Conservation (phyloP, 2,329 filamentous ascomycete genomes). For the Trichoderma sp. region DNA sequence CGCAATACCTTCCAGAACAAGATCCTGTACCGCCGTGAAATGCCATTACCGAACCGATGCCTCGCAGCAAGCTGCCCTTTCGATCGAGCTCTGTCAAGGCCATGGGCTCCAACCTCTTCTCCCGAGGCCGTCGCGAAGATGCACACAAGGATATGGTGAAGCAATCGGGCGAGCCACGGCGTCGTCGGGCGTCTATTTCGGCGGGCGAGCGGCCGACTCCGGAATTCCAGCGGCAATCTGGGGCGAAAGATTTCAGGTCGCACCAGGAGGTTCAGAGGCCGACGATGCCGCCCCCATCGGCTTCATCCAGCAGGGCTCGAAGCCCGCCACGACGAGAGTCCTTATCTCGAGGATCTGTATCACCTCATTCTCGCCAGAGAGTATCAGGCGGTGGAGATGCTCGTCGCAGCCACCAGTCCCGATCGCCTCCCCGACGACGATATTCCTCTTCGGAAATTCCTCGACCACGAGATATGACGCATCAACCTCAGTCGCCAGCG, state of each 20-base stretch:
- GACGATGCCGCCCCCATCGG: constrained; percentile 8
- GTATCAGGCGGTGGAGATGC: neutral
- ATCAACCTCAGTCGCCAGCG: neutral
- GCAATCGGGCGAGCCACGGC: constrained; percentile 10
- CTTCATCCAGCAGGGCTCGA: constrained; percentile 1
- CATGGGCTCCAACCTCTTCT: constrained; percentile 21
- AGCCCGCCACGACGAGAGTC: constrained; percentile 16
- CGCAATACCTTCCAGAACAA: neutral
- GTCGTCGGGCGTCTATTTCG: constrained; percentile 5
- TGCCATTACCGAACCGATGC: constrained; percentile 15
- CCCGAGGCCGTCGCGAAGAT: constrained; percentile 9
- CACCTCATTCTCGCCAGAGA: constrained; percentile 15
- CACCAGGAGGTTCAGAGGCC: constrained; percentile 2
- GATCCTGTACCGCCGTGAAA: neutral
- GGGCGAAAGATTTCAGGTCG: constrained; percentile 14
- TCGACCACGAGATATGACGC: neutral
- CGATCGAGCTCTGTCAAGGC: constrained; percentile 22
- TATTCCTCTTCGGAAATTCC: constrained; percentile 18
- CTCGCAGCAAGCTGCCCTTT: constrained; percentile 19
- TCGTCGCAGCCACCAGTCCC: neutral
- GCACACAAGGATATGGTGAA: neutral
- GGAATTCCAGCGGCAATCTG: neutral
- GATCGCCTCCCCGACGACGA: constrained; percentile 15
- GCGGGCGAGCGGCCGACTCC: neutral
- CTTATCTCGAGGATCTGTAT: constrained; percentile 13